Evolutionary conservation across 2,329 filamentous ascomycete genomes (phyloP).

Genomic region (Zopfia rhizophila): DNA sequence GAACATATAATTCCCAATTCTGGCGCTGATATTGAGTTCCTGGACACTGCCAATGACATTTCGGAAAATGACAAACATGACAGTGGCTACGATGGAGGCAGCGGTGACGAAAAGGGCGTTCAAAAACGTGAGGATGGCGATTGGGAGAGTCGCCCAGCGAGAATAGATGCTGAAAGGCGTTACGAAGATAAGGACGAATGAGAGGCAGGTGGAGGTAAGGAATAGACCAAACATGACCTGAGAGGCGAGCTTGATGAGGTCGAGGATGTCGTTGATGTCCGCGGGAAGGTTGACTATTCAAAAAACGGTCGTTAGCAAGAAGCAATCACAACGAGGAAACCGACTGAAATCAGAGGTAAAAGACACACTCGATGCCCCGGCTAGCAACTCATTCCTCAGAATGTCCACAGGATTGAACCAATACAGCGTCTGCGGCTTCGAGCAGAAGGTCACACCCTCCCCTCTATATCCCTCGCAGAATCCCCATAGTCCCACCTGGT

Average conservation of each 20-base stretch:
- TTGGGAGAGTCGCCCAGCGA: constrained; percentile 69
- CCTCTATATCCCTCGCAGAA: constrained; percentile 87
- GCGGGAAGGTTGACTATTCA: constrained; percentile 76
- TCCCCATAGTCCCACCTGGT: constrained; percentile 90
- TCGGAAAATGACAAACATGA: constrained; percentile 84
- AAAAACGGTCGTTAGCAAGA: constrained; percentile 20
- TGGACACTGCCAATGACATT: constrained; percentile 76
- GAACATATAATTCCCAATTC: constrained; percentile 79
- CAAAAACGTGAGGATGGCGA: constrained; percentile 74
- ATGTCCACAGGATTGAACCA: constrained; percentile 94
- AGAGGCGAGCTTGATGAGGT: constrained; percentile 77
- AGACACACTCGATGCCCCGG: constrained; percentile 77
- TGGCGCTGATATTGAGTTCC: constrained; percentile 79
- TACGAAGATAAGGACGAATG: constrained; percentile 76
- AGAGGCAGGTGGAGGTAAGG: constrained; percentile 75
- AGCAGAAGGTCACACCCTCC: constrained; percentile 81
- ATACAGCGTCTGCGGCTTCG: constrained; percentile 74
- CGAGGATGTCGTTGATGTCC: constrained; percentile 76
- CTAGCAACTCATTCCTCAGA: constrained; percentile 79
- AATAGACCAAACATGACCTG: constrained; percentile 93
- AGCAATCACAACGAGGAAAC: neutral
- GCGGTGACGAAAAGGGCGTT: constrained; percentile 74
- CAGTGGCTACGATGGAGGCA: constrained; percentile 79
- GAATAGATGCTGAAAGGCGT: constrained; percentile 64
- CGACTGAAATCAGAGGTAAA: neutral